These are phyloP conservation scores for Heracleum sosnowskyi DNA, from an alignment of 129 eudicot genomes.

Conservation along the genomic window DNA sequence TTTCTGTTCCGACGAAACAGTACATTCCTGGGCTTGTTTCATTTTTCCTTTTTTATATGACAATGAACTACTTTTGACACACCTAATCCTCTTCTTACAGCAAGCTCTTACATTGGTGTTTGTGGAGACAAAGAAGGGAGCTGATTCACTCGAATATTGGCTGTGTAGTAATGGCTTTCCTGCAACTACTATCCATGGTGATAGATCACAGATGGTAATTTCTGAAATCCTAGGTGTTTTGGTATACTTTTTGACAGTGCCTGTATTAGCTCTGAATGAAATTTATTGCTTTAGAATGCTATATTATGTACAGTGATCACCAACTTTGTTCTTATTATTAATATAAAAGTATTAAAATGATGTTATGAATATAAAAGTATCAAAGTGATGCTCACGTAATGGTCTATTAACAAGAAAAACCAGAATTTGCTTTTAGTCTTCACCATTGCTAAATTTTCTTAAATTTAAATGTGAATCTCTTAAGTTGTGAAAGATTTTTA, in stretches of 20 bases:
- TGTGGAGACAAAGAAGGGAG: slow-evolving; percentile 71
- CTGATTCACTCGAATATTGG: slow-evolving; percentile 66
- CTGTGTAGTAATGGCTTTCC: slow-evolving; percentile 50
- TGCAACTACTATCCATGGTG: slow-evolving; percentile 65
- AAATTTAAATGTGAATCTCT: background rate
- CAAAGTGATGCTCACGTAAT: background rate
- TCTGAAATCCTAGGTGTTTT: background rate
- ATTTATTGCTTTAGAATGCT: background rate
- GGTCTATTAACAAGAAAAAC: background rate
- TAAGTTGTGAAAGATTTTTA: background rate
- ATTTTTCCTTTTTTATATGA: background rate
- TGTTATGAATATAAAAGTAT: background rate
- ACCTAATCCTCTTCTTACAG: slow-evolving; percentile 24
- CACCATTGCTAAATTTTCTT: background rate
- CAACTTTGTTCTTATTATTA: background rate
- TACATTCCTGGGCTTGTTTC: background rate
- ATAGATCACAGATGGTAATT: slow-evolving; percentile 55
- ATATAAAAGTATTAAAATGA: too few relatives aligned
- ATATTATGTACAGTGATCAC: background rate
- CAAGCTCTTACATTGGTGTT: slow-evolving; percentile 65
- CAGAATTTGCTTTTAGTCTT: background rate
- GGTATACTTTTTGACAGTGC: background rate
- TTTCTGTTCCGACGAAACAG: background rate
- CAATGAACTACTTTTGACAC: background rate
- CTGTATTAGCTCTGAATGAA: background rate